Base-by-base conservation (phyloP, 768 basidiomycete species). In the Rhizopogon rudus region DNA sequence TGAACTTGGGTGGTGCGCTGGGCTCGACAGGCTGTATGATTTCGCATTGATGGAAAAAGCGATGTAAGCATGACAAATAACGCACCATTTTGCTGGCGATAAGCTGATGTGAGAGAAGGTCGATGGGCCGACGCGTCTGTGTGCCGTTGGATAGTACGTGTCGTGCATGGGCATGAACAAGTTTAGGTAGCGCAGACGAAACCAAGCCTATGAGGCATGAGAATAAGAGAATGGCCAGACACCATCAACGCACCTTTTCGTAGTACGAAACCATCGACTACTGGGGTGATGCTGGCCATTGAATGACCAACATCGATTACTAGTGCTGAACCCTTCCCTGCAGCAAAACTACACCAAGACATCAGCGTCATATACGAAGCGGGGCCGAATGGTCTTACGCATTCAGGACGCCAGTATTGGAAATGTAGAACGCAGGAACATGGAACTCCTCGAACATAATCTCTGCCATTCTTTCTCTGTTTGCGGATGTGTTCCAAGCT, bases 361-460 rank as follows among this genome's bases (percentile, higher is more conserved):
- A 56, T 65, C 46, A 62, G 54, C 53, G 51, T 53, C 12, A 55
- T n/a, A 33, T 14, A 14, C 9, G 2, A 51, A 20, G 40, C 55
- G 60, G 33, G 33, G 31, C 35, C 37, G 22, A 40, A 60, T 5
- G 72, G 84, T 25, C 65, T 63, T 71, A 98, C 93, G 96, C 89
- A 67, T 91, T 95, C 54, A 98, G 73, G 13, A 98, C 96, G 20
- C 91, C 89, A 22, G 90, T 90, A 66, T 98, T 97, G 14, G 95
- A 93, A 40, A 96, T 90, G 68, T 98, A 99, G 73, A 96, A 94
- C 2, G 95, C 97, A 8, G 97, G 96, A 6, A 88, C 88, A 45
- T 91, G 77, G 63, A 97, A 96, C 62, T 96, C 88, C 71, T 99
- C 97, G 64, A 98, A 98, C 86, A 97, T 91, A 45, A 97, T 89